phyloP scores from a whole-genome alignment of 2,329 filamentous ascomycete species.

The Aspergillus awamori region DNA sequence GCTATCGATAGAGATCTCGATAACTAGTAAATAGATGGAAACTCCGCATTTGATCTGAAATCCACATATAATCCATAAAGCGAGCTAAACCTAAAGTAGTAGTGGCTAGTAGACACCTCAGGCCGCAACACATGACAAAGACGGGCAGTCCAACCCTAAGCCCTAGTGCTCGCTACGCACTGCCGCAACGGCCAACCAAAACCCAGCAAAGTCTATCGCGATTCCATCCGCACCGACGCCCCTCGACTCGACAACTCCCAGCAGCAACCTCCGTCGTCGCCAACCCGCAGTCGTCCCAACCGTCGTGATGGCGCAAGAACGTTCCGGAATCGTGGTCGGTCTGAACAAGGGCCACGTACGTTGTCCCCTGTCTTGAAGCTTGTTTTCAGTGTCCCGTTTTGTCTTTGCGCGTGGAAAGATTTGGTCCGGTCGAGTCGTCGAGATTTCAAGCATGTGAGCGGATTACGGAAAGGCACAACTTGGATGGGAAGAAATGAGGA shows the following conservation, averaged over 20 bases:
- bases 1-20: neutral
- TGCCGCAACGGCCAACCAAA: constrained; percentile 37
- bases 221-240: constrained; percentile 29
- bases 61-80: neutral
- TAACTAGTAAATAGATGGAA: too few relatives aligned
- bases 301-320: constrained; percentile 55
- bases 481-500: neutral
- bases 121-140: constrained; percentile 14
- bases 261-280: constrained; percentile 33
- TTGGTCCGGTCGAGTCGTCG: constrained; percentile 22
- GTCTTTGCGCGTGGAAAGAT: constrained; percentile 11
- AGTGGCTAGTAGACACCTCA: constrained; percentile 1
- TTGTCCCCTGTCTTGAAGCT: constrained; percentile 33
- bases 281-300: constrained; percentile 41
- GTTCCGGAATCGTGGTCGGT: constrained; percentile 60
- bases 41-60: neutral
- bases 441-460: neutral
- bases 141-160: constrained; percentile 37
- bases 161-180: constrained; percentile 44
- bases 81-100: too few relatives aligned
- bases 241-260: constrained; percentile 32
- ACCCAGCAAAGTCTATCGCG: constrained; percentile 28
- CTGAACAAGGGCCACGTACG: constrained; percentile 69
- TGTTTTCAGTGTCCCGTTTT: constrained; percentile 1
- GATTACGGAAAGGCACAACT: neutral